Percentiles rank a stretch among this genome's conserved stretches.
phyloP scores from a whole-genome alignment of 2,329 filamentous ascomycete genomes.

The Fulvia fulva region DNA sequence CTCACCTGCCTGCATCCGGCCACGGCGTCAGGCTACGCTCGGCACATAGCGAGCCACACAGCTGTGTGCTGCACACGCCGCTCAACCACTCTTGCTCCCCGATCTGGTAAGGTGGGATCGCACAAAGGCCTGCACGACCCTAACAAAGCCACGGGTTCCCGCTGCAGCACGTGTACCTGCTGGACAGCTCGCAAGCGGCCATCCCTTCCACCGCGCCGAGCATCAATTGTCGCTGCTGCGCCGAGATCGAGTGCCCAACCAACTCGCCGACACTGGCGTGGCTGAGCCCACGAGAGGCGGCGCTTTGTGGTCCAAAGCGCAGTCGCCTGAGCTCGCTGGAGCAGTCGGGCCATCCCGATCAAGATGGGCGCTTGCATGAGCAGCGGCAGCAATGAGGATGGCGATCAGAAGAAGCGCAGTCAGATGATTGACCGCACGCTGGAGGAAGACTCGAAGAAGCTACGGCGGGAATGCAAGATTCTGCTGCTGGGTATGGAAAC shows the following conservation, averaged over 20 bases:
- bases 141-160: slow-evolving; percentile 15
- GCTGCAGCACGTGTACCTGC: slow-evolving; percentile 14
- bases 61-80: not conserved
- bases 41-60: not conserved
- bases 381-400: slow-evolving; percentile 76
- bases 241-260: slow-evolving; percentile 3
- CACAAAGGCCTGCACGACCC: slow-evolving; percentile 4
- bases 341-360: slow-evolving; percentile 23
- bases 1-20: not conserved
- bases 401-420: slow-evolving; percentile 90
- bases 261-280: slow-evolving; percentile 11
- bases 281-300: slow-evolving; percentile 15
- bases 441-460: slow-evolving; percentile 87
- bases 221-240: not conserved
- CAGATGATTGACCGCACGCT: slow-evolving; percentile 91
- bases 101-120: not conserved
- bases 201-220: slow-evolving; percentile 1
- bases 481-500: slow-evolving; percentile 74
- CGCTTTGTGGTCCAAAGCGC: slow-evolving; percentile 21
- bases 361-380: slow-evolving; percentile 93
- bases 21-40: not conserved
- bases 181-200: slow-evolving; percentile 14
- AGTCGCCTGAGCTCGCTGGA: slow-evolving; percentile 26
- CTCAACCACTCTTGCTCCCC: not conserved
- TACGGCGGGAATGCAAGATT: slow-evolving; percentile 98